Evolutionary conservation across 73 alveolate genomes (phyloP), one percentile per base, ranked within the genome.

Genomic region (Blepharisma stoltei): DNA sequence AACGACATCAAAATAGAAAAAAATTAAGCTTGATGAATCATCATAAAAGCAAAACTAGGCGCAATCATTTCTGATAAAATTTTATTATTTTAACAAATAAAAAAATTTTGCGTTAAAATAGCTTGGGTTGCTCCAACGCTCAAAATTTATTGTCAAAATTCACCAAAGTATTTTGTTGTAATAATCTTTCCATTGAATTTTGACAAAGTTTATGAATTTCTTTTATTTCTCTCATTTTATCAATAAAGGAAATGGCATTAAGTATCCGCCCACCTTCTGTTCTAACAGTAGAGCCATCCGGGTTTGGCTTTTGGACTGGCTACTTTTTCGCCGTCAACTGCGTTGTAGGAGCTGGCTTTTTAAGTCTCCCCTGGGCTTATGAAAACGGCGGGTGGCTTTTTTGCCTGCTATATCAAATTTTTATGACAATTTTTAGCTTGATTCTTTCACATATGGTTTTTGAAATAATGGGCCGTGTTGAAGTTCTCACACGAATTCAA

Each of bases 291-390:
- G 27, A 11, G 23, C 66, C n/a, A 14, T 11, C 27, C n/a, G 23
- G 23, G 23, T 60, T 60, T 60, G 73, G 73, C 23, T n/a, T 60
- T 9, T 25, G 38, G 46, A 60, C 73, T 14, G 73, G 73, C 2
- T 60, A 60, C 46, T 14, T 60, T 38, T 60, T 60, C 73, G 46
- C 46, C 73, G 14, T 60, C 14, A 60, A 60, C 73, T 20, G 73
- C 46, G 23, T 25, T 20, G 46, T 60, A 14, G 73, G 73, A 20
- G 73, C 73, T 14, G 73, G 73, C 37, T 60, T 60, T 25, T 25
- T 60, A 60, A 25, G 73, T 18, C 14, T 60, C 14, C 73, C 73
- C 45, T 60, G 73, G 73, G 73, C 73, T 18, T 60, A 60, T 25
- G 73, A 60, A n/a, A 60, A 60, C 45, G 38, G 46, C 2, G 73